Base-by-base conservation (phyloP, 2,329 filamentous ascomycete species). In the Trichoderma sp. region DNA sequence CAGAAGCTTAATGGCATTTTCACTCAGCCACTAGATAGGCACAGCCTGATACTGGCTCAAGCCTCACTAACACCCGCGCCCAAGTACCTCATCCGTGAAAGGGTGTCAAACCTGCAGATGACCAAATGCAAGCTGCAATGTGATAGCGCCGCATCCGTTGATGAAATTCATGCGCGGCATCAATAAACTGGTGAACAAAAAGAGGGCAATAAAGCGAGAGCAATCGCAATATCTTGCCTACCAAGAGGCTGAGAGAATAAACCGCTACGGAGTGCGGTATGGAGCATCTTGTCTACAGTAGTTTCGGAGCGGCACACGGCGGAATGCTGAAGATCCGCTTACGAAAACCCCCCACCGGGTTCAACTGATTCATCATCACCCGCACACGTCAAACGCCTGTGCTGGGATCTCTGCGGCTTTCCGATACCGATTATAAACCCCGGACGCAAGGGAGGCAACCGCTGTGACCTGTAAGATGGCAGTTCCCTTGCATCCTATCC, bases 401-500 rank as follows among this genome's bases (percentile, higher is more conserved):
- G 26, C 53, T 59, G 30, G 12, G 26, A 43, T 43, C 23, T 68
- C 9, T 47, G 39, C 34, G 32, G 36, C 26, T 43, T 36, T 28
- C 20, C 57, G 34, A 23, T 20, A n/a, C 20, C 57, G 34, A 26
- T 23, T 43, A 53, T 58, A 3, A 9, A 57, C 32, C 28, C 39
- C 28, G 36, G 13, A 53, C 57, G 36, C 66, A 62, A 69, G 55
- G 66, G 34, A 34, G 47, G 36, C 55, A 43, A 26, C 53, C 36
- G 34, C n/a, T 47, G 26, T 57, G 66, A 36, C 13, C 34, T 15
- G 20, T 30, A 39, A 59, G 12, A 81, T 82, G 79, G 72, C 78
- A 58, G 72, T 78, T 55, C 76, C 75, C 59, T 70, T 77, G 61
- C 76, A 78, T 30, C 78, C 80, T 8, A 77, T 82, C 64, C 77